A percentile compares a stretch with the other conserved stretches of the same genome.
phyloP scores from a whole-genome alignment of 139 green algal genomes.

The Eudorina sp. region DNA sequence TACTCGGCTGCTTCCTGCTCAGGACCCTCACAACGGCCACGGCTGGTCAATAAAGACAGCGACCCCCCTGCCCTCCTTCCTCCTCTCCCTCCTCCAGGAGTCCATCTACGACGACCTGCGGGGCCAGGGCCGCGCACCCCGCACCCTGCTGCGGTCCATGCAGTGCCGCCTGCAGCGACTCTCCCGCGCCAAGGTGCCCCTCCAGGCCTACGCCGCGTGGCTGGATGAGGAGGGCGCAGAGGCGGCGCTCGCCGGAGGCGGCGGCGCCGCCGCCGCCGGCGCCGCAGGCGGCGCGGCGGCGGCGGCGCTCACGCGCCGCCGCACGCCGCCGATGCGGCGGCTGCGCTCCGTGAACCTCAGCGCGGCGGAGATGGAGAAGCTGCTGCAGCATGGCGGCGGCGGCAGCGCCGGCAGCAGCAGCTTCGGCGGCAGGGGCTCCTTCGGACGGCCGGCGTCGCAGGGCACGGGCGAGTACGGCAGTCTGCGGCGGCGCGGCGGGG shows the following conservation, averaged over 20 bases:
- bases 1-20: too few species aligned
- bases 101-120: constrained; percentile 41
- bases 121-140: constrained; percentile 16
- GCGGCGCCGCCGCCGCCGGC: not conserved
- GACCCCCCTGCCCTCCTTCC: not conserved
- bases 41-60: too few species aligned
- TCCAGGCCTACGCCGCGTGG: not conserved
- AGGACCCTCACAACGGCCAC: too few species aligned
- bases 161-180: constrained; percentile 21
- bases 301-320: not conserved
- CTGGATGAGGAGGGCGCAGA: constrained; percentile 1
- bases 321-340: constrained; percentile 24
- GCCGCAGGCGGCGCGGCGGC: not conserved
- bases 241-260: too few species aligned
- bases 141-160: constrained; percentile 15
- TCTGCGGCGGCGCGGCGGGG: not conserved
- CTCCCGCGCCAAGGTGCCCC: not conserved
- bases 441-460: not conserved
- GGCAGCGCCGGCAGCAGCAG: constrained; percentile 3
- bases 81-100: not conserved
- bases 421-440: not conserved
- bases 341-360: not conserved
- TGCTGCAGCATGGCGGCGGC: not conserved
- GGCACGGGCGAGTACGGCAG: not conserved
- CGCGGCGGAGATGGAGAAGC: not conserved